Percentiles rank a stretch among this genome's conserved stretches.
These are phyloP conservation scores for Septoria petroselini DNA, from an alignment of 2,329 filamentous ascomycete species.

Conservation along the genomic window DNA sequence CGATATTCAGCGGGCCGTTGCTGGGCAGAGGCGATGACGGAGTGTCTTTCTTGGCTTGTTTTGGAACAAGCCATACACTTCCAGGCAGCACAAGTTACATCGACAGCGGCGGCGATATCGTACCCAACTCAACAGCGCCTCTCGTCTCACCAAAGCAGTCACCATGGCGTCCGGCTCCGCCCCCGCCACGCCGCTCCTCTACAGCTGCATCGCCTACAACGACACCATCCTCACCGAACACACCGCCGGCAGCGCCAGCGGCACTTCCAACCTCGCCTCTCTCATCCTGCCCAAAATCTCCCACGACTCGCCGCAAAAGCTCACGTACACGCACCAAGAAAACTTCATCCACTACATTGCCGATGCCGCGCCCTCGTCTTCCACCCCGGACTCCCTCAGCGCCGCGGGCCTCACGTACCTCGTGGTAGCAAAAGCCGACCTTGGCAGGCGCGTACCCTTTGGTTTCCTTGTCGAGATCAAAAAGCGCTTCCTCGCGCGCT, in stretches of 20 bases:
- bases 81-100: too few species aligned
- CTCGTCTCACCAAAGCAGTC: not conserved
- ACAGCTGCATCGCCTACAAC: conserved; percentile 87
- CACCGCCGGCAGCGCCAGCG: conserved; percentile 77
- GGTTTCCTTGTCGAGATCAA: conserved; percentile 89
- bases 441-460: conserved; percentile 86
- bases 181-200: conserved; percentile 38
- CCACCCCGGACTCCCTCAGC: conserved; percentile 34
- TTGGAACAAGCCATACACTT: too few species aligned
- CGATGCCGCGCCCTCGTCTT: conserved; percentile 53
- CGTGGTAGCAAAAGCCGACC: conserved; percentile 75
- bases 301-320: conserved; percentile 75
- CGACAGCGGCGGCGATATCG: not conserved
- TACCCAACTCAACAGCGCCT: not conserved
- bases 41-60: too few species aligned
- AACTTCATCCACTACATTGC: conserved; percentile 96
- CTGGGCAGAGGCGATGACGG: too few species aligned
- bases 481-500: conserved; percentile 74
- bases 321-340: conserved; percentile 80
- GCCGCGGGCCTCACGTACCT: conserved; percentile 84
- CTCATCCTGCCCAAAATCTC: conserved; percentile 93
- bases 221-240: conserved; percentile 92
- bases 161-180: conserved; percentile 40
- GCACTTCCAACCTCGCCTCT: conserved; percentile 82
- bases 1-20: too few species aligned